phyloP scores from a whole-genome alignment of 208 protist genomes.

The Leptomonas pyrrhocoris region DNA sequence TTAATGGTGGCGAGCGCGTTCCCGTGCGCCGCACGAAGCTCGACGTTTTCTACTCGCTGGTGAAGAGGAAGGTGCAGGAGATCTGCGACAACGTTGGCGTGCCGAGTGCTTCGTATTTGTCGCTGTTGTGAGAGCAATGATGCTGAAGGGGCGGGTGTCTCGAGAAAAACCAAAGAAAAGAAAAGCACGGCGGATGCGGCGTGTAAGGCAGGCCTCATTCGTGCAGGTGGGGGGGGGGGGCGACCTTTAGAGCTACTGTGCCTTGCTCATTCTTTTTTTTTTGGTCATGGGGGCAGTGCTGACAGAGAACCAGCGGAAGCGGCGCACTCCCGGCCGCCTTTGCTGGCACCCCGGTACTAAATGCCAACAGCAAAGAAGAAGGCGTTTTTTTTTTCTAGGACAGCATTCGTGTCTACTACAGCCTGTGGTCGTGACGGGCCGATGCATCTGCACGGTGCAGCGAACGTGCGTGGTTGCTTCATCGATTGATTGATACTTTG shows the following conservation, averaged over 20 bases:
- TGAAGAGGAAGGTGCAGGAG: conserved; percentile 33
- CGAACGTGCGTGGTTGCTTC: too few relatives aligned
- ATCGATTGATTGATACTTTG: too few relatives aligned
- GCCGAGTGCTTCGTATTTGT: conserved; percentile 1
- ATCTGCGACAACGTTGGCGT: conserved; percentile 42
- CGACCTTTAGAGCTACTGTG: too few relatives aligned
- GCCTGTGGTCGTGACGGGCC: too few relatives aligned
- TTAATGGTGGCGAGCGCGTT: conserved; percentile 42
- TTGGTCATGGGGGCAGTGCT: too few relatives aligned
- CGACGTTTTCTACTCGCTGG: conserved; percentile 43
- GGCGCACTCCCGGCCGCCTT: too few relatives aligned
- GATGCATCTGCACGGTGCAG: too few relatives aligned
- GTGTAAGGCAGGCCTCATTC: too few relatives aligned
- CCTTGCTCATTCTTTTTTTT: too few relatives aligned
- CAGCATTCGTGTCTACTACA: not conserved
- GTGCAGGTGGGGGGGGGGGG: too few relatives aligned
- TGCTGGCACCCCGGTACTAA: too few relatives aligned
- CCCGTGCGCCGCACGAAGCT: conserved; percentile 47
- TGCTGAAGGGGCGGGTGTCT: not conserved
- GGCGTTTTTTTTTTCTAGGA: not conserved
- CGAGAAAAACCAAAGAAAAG: conserved; percentile 1
- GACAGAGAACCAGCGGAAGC: too few relatives aligned
- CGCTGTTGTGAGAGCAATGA: conserved; percentile 9
- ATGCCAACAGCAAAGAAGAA: not conserved
- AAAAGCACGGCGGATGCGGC: not conserved